Percentiles rank a stretch among this genome's conserved stretches.
phyloP scores from a whole-genome alignment of 192 early-diverging fungal genomes.

The Backusella liffmaniae region DNA sequence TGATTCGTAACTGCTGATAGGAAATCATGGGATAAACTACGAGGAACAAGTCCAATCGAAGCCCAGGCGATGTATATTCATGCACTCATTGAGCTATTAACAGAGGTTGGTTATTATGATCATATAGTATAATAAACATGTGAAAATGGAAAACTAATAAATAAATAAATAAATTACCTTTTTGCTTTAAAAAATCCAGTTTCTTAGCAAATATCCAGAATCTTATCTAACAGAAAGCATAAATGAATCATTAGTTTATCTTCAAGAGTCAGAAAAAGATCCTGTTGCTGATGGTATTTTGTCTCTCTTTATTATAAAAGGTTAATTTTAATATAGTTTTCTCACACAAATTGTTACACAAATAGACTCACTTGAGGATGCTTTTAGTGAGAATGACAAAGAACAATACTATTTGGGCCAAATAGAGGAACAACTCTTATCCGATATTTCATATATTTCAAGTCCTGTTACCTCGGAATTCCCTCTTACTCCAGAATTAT shows the following conservation, averaged over 20 bases:
- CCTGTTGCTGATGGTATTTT: neutral
- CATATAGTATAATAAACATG: neutral
- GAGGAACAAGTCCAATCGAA: conserved; percentile 19
- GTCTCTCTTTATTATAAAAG: neutral
- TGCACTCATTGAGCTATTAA: conserved; percentile 21
- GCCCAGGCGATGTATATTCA: conserved; percentile 32
- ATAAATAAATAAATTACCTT: neutral
- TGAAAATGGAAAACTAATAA: neutral
- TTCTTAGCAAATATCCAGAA: neutral
- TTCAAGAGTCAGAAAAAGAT: neutral
- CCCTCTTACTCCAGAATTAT: conserved; percentile 22
- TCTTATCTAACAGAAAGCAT: conserved; percentile 8
- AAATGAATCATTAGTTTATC: conserved; percentile 10
- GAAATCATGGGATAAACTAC: conserved; percentile 32
- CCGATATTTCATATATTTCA: neutral
- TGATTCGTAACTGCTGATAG: neutral
- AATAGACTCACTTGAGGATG: conserved; percentile 5
- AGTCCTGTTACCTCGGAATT: conserved; percentile 14
- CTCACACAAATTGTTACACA: conserved; percentile 11
- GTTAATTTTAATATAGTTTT: neutral
- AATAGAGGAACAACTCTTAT: conserved; percentile 13
- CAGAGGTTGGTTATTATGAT: conserved; percentile 18
- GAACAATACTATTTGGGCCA: conserved; percentile 12
- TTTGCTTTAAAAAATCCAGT: neutral
- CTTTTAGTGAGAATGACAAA: conserved; percentile 13